Evolutionary conservation across 139 green algal genomes (phyloP), one percentile per base, ranked within the genome.

Genomic region (Yamagishiella unicocca): DNA sequence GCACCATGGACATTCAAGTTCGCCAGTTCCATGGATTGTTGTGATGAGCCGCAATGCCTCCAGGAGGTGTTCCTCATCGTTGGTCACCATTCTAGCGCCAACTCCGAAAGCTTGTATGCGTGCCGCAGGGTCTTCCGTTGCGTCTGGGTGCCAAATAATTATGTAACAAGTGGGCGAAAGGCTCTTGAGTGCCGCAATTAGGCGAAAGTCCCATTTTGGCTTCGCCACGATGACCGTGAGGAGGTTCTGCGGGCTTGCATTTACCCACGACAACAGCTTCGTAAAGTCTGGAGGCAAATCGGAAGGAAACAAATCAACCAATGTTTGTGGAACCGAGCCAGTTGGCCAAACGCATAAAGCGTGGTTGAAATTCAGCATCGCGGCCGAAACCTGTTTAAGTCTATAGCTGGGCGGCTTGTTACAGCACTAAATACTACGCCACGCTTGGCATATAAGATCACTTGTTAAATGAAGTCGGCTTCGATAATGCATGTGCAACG

Each of bases 11-110:
- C 82, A 88, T 27, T 12, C 2, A 2, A 62, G 29, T 21, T 46
- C 9, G 42, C 46, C 66, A 6, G 1, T 37, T 9, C 82, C 70
- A 8, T 58, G 50, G 0, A 61, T 55, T 46, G 46, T 33, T 10
- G 66, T 42, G 40, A 64, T 53, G 3, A 42, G 66, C 0, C 21
- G 27, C 8, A 81, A 50, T 10, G 35, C 46, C 25, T 66, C 61
- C 0, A 33, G 31, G 50, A 85, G 38, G 50, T 90, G 37, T 1
- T 53, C 27, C 12, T 14, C 31, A 66, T 83, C 72, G 66, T 72
- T 71, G 43, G 61, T 85, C 17, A 90, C 86, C 68, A 90, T 87
- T 31, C 77, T 68, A 8, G 86, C 86, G 2, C 86, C 86, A 2
- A 21, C 61, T 29, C 75, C 31, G 31, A 87, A 90, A 2, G 86